These are phyloP conservation scores for Berberis thunbergii DNA, from an alignment of 164 flowering plant species.

Conservation along the genomic window DNA sequence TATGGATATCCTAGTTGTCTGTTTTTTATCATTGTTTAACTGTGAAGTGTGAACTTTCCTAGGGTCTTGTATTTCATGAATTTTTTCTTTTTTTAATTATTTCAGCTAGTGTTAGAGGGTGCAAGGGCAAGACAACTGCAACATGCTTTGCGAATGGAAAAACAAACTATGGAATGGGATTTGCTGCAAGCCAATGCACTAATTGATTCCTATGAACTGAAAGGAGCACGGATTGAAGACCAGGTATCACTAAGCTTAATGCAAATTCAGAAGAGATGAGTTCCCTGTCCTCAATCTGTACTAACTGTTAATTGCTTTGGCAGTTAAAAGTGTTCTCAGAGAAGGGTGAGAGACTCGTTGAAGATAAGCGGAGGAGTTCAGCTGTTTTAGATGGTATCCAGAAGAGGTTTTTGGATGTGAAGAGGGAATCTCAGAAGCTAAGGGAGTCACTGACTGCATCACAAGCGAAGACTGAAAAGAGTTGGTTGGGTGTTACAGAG, in stretches of 20 bases:
- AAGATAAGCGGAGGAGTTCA: conserved; percentile 50
- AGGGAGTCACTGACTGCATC: conserved; percentile 46
- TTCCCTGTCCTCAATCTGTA: neutral
- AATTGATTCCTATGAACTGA: conserved; percentile 36
- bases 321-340: conserved; percentile 68
- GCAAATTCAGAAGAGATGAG: neutral
- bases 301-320: conserved; percentile 11
- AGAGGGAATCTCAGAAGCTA: conserved; percentile 41
- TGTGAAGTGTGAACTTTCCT: too few relatives aligned
- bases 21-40: too few relatives aligned
- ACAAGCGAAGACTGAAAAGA: conserved; percentile 41
- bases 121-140: conserved; percentile 52
- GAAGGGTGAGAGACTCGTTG: conserved; percentile 54
- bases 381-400: conserved; percentile 39
- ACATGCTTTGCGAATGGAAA: conserved; percentile 48
- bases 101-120: conserved; percentile 88
- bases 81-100: too few relatives aligned
- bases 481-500: conserved; percentile 39
- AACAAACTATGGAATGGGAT: conserved; percentile 41
- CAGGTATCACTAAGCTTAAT: conserved; percentile 42
- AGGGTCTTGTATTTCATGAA: too few relatives aligned
- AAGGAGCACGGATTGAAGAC: conserved; percentile 62
- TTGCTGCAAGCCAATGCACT: conserved; percentile 49
- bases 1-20: too few relatives aligned
- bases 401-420: conserved; percentile 49